Percentiles rank a stretch among this genome's conserved stretches.
Evolutionary conservation across 1,284 basidiomycete genomes (phyloP).

Genomic region (Rhodotorula sp.): DNA sequence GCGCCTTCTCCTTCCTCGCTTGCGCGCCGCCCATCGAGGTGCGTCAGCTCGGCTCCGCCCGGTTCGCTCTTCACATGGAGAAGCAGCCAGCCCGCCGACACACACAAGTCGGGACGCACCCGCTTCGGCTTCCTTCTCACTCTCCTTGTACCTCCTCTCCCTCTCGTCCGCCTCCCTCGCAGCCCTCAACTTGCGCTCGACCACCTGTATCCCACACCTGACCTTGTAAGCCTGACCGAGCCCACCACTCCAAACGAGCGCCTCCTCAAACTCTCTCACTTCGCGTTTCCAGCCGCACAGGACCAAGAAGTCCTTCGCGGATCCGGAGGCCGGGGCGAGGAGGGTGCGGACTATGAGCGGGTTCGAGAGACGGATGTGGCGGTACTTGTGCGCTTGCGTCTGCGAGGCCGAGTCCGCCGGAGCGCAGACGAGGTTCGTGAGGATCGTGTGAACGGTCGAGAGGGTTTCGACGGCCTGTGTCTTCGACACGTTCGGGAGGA

Average conservation of each 20-base stretch:
- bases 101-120: background rate
- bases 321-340: slow-evolving; percentile 11
- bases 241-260: slow-evolving; percentile 18
- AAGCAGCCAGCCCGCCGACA: too few relatives aligned
- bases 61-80: background rate
- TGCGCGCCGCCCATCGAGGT: background rate
- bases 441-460: slow-evolving; percentile 20
- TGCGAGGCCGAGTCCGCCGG: slow-evolving; percentile 32
- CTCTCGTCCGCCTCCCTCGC: slow-evolving; percentile 33
- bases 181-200: slow-evolving; percentile 5
- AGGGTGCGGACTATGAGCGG: slow-evolving; percentile 13
- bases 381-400: slow-evolving; percentile 27
- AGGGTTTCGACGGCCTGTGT: slow-evolving; percentile 33
- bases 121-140: slow-evolving; percentile 27
- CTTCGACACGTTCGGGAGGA: slow-evolving; percentile 30
- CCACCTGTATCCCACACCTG: slow-evolving; percentile 11
- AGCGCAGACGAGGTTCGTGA: slow-evolving; percentile 29
- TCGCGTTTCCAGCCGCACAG: slow-evolving; percentile 10
- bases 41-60: background rate
- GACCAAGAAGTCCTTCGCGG: slow-evolving; percentile 23
- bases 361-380: slow-evolving; percentile 35
- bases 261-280: slow-evolving; percentile 17
- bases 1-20: slow-evolving; percentile 24
- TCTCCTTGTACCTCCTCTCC: slow-evolving; percentile 28
- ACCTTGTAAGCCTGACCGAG: slow-evolving; percentile 23